phyloP scores from a whole-genome alignment of 2,329 filamentous ascomycete species.

The Hypoxylon sp. region DNA sequence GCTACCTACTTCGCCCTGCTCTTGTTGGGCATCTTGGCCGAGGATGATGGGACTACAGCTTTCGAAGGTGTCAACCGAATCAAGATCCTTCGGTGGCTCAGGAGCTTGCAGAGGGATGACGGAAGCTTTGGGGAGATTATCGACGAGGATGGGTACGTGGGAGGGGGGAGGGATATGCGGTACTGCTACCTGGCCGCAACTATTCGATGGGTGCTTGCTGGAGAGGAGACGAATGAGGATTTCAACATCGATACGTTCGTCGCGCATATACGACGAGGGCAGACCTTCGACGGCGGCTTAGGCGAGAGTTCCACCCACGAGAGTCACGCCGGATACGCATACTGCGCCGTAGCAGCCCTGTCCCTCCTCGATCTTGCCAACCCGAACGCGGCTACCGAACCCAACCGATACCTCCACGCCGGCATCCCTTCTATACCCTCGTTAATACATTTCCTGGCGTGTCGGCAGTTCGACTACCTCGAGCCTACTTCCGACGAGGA shows the following conservation, averaged over 20 bases:
- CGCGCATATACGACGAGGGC: slow-evolving; percentile 71
- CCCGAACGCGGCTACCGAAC: slow-evolving; percentile 39
- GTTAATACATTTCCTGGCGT: slow-evolving; percentile 64
- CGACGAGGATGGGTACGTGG: slow-evolving; percentile 64
- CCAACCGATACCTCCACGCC: slow-evolving; percentile 49
- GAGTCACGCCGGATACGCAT: slow-evolving; percentile 90
- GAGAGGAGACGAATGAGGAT: slow-evolving; percentile 69
- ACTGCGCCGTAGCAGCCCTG: slow-evolving; percentile 83
- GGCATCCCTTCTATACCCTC: slow-evolving; percentile 51
- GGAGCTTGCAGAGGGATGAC: slow-evolving; percentile 77
- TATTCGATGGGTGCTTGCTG: slow-evolving; percentile 83
- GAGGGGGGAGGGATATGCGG: slow-evolving; percentile 83
- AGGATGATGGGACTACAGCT: slow-evolving; percentile 52
- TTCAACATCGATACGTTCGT: slow-evolving; percentile 77
- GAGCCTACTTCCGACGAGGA: slow-evolving; percentile 55
- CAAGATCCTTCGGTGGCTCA: slow-evolving; percentile 78
- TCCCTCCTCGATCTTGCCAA: slow-evolving; percentile 74
- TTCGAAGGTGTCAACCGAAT: slow-evolving; percentile 72
- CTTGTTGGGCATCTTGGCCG: slow-evolving; percentile 65
- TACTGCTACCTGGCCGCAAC: slow-evolving; percentile 87
- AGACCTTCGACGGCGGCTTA: slow-evolving; percentile 88
- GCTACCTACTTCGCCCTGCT: slow-evolving; percentile 90
- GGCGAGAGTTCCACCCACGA: slow-evolving; percentile 81
- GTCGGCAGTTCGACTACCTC: slow-evolving; percentile 68
- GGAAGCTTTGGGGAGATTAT: slow-evolving; percentile 92